Percentiles rank a stretch among this genome's conserved stretches.
Conservation (phyloP, 805 yeast species). For the Helenozyma baotianmanensis region DNA sequence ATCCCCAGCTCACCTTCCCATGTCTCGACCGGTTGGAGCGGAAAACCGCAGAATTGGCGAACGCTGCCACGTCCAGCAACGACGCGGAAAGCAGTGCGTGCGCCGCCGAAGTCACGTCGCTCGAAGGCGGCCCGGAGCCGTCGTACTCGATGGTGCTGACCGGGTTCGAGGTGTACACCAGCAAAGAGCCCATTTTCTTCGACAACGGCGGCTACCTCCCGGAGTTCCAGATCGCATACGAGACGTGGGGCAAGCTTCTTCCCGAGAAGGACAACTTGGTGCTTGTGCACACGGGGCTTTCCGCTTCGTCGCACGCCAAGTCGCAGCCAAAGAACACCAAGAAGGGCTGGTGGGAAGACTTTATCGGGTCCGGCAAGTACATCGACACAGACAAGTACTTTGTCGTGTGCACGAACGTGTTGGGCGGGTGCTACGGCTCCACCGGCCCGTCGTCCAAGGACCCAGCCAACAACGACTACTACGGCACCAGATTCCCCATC, state of each 20-base stretch:
- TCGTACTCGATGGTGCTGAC: conserved; percentile 63
- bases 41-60: conserved; percentile 36
- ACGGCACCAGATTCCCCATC: conserved; percentile 86
- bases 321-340: conserved; percentile 65
- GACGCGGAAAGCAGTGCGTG: neutral
- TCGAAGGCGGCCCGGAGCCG: conserved; percentile 82
- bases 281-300: conserved; percentile 82
- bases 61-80: conserved; percentile 17
- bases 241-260: conserved; percentile 82
- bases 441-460: conserved; percentile 86
- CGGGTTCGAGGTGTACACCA: conserved; percentile 60
- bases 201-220: conserved; percentile 82
- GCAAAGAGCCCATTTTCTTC: conserved; percentile 56
- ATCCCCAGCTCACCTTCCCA: conserved; percentile 74
- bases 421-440: conserved; percentile 94
- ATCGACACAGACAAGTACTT: conserved; percentile 80
- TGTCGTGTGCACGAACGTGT: conserved; percentile 82
- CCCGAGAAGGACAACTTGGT: conserved; percentile 63
- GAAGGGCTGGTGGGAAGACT: conserved; percentile 95
- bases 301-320: conserved; percentile 91
- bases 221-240: conserved; percentile 80
- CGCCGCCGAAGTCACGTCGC: conserved; percentile 22
- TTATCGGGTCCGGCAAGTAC: conserved; percentile 79
- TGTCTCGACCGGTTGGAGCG: conserved; percentile 76
- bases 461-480: conserved; percentile 61